Conservation (phyloP, 306 rosid genomes). For the Dalbergia cochinchinensis region DNA sequence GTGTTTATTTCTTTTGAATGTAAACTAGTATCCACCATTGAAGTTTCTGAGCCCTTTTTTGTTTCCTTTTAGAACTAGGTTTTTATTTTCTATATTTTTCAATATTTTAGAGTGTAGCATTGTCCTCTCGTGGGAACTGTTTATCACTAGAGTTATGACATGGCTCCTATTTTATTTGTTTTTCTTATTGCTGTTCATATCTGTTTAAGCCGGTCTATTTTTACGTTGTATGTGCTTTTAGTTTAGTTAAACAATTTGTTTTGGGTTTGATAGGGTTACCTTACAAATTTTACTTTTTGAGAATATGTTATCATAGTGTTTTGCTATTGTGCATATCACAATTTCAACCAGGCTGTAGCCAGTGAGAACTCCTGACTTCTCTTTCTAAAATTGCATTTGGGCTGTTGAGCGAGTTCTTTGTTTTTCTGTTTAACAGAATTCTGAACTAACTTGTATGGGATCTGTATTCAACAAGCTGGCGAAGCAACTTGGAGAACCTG, state of each 20-base stretch:
- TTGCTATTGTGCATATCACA: background rate
- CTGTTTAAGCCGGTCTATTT: conserved; percentile 6
- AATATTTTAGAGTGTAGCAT: background rate
- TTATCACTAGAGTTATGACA: background rate
- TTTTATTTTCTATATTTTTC: background rate
- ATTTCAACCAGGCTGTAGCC: conserved; percentile 8
- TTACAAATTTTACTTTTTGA: background rate
- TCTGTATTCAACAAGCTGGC: conserved; percentile 75
- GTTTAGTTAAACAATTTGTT: background rate
- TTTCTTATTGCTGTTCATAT: conserved; percentile 31
- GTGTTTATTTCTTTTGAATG: background rate
- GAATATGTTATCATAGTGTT: conserved; percentile 13
- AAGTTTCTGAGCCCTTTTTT: conserved; percentile 25
- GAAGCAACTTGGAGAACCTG: conserved; percentile 74
- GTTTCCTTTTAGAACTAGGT: background rate
- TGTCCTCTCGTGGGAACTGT: conserved; percentile 2
- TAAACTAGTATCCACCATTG: background rate
- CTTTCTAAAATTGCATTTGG: conserved; percentile 20
- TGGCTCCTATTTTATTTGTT: background rate
- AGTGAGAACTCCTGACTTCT: background rate
- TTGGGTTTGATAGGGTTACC: conserved; percentile 27
- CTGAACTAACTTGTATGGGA: conserved; percentile 63
- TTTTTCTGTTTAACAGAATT: conserved; percentile 60
- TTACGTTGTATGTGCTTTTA: background rate
- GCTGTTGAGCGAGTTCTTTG: conserved; percentile 38